Percentiles rank a stretch among this genome's conserved stretches.
Evolutionary conservation across 2,329 filamentous ascomycete genomes (phyloP).

Genomic region (Fusarium beomiforme): DNA sequence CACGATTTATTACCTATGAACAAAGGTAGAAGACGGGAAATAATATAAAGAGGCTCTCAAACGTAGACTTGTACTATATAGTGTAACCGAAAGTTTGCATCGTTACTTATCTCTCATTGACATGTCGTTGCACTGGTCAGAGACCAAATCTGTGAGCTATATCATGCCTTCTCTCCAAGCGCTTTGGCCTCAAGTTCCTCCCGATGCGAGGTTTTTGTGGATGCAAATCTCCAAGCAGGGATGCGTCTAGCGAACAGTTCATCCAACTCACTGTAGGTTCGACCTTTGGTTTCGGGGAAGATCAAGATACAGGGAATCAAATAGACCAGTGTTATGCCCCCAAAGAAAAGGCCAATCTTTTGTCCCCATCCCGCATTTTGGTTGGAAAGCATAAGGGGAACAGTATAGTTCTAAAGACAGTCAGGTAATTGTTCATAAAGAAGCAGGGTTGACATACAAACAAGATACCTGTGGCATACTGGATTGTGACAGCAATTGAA

Average conservation of each 20-base stretch:
- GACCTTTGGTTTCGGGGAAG: neutral
- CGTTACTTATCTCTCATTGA: too few species aligned
- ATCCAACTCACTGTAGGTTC: neutral
- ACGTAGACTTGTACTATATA: too few species aligned
- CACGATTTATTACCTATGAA: neutral
- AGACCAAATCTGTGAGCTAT: too few species aligned
- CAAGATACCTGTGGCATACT: neutral
- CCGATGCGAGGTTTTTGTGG: neutral
- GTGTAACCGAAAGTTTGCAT: too few species aligned
- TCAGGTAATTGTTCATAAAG: neutral
- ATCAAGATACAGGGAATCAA: neutral
- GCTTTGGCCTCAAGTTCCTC: neutral
- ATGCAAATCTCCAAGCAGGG: neutral
- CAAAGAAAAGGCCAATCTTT: neutral
- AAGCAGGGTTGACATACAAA: neutral
- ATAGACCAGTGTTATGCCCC: neutral
- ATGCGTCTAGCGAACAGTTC: neutral
- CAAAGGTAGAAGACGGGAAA: too few species aligned
- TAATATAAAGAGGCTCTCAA: too few species aligned
- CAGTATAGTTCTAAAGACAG: neutral
- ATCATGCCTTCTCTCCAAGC: fast-evolving
- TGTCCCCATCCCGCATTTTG: neutral
- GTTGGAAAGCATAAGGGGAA: neutral
- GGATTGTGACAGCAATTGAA: neutral
- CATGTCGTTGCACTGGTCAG: too few species aligned